Evolutionary conservation across 1,284 basidiomycete genomes (phyloP).

Genomic region (Melampsora larici-populina): DNA sequence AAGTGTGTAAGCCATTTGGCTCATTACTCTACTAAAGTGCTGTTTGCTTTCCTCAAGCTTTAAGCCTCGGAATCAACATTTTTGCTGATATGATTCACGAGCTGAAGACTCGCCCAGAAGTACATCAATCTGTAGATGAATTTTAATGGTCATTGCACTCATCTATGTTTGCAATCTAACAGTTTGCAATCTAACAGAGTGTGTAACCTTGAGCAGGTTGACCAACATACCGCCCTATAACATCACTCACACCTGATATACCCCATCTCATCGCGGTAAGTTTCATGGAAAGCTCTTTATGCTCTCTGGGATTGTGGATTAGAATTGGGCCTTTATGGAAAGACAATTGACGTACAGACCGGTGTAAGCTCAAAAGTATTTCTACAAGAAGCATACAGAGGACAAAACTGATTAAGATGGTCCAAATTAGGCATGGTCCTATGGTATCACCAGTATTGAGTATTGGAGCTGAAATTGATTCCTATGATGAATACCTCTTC

Average conservation of each 20-base stretch:
- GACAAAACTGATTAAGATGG: too few species aligned
- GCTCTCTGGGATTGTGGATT: slow-evolving; percentile 85
- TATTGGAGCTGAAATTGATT: too few species aligned
- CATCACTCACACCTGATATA: slow-evolving; percentile 26
- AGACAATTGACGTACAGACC: slow-evolving; percentile 74
- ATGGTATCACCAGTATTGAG: slow-evolving; percentile 68
- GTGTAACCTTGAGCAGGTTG: slow-evolving; percentile 80
- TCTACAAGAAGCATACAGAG: too few species aligned
- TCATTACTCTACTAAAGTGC: slow-evolving; percentile 1
- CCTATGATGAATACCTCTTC: slow-evolving; percentile 87
- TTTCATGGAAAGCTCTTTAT: slow-evolving; percentile 68
- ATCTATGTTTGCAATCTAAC: too few species aligned
- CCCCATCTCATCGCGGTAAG: slow-evolving; percentile 46
- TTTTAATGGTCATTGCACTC: background rate
- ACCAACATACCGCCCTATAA: slow-evolving; percentile 75
- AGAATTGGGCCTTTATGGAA: slow-evolving; percentile 75
- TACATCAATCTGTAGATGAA: background rate
- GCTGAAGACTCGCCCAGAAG: slow-evolving; percentile 26
- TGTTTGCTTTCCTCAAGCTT: slow-evolving; percentile 20
- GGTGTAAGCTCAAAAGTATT: too few species aligned
- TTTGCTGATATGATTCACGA: slow-evolving; percentile 31
- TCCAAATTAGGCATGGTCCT: slow-evolving; percentile 48
- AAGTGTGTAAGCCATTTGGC: too few species aligned
- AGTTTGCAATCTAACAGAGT: slow-evolving; percentile 89
- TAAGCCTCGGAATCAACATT: slow-evolving; percentile 19